Conservation (phyloP, 345 rosid genomes). For the Lepidium aucheri region DNA sequence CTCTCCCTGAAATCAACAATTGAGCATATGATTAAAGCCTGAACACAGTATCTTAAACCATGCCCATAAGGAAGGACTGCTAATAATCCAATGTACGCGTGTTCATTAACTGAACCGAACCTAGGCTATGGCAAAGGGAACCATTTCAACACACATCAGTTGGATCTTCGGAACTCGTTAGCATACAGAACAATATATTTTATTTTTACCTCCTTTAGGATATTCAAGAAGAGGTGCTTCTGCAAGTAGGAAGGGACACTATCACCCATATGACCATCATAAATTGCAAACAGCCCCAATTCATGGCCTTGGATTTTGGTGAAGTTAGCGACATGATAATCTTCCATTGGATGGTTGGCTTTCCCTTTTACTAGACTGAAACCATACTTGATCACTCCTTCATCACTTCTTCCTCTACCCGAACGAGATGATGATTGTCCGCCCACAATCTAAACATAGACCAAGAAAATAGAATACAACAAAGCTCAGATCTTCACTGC, state of each 20-base stretch:
- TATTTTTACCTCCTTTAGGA: constrained; percentile 58
- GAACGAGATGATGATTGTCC: constrained; percentile 48
- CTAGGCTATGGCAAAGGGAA: not conserved
- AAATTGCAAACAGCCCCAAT: constrained; percentile 66
- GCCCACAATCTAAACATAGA: constrained; percentile 36
- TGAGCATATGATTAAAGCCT: not conserved
- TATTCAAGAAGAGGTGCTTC: constrained; percentile 56
- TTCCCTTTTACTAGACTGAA: constrained; percentile 67
- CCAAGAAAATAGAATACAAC: not conserved
- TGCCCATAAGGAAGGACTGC: not conserved
- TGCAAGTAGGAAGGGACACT: constrained; percentile 60
- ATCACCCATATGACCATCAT: constrained; percentile 77
- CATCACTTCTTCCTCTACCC: constrained; percentile 60
- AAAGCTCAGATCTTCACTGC: constrained; percentile 4
- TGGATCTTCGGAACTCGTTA: not conserved
- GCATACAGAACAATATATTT: not conserved
- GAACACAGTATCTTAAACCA: not conserved
- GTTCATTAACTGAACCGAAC: not conserved
- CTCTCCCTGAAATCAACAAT: constrained; percentile 39
- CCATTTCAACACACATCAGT: not conserved
- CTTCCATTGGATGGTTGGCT: constrained; percentile 89
- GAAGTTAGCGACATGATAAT: constrained; percentile 68
- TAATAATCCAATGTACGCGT: not conserved
- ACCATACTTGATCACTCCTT: constrained; percentile 49
- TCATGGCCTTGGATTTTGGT: constrained; percentile 47